Base-by-base conservation (phyloP, 352 stramenopile genomes). In the Phytopythium cucurbitacearum region DNA sequence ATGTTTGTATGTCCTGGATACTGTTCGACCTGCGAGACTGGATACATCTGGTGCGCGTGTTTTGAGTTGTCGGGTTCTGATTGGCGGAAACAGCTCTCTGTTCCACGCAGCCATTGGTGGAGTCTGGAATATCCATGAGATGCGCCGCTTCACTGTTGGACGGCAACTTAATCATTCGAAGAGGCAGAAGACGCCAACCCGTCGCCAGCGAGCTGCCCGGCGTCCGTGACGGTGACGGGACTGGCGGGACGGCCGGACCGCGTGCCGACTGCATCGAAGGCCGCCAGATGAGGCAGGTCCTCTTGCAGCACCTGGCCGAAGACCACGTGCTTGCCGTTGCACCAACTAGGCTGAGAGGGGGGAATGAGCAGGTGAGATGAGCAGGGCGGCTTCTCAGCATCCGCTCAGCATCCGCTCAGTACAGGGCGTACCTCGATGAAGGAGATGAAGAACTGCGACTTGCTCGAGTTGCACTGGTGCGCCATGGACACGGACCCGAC, bases 391-490 rank as follows among this genome's bases (percentile, higher is more conserved):
- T 28, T 28, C 21, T 28, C 21, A 28, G 21, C 21, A 28, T 28
- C 21, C 21, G 21, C 21, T 28, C 21, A 28, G 21, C 21, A 28
- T 28, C 21, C 21, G 21, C 21, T 28, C 21, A 1, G 13, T 7
- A 11, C 16, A 28, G 16, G 15, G 53, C 69, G 45, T 53, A 90
- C 76, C 5, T 64, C 65, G 21, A 67, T 59, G 41, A 95, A 97
- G 47, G 93, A 99, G 58, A 99, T 98, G 76, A 99, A 99, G 77
- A 99, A 99, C 71, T 99, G 98, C 46, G 84, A 98, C 13, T 96
- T 95, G 73, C 99, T 99, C 11, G 82, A 99, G 65, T 96, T 83
- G 59, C 78, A 95, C 60, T 94, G 89, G 62, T 99, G 99, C 10
- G 97, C 97, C 97, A 99, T 99, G 46, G 91, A 97, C 36, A 99